A percentile compares a stretch with the other conserved stretches of the same genome.
phyloP scores from a whole-genome alignment of 139 green algal species.

The Pseudopediastrum boryanum region DNA sequence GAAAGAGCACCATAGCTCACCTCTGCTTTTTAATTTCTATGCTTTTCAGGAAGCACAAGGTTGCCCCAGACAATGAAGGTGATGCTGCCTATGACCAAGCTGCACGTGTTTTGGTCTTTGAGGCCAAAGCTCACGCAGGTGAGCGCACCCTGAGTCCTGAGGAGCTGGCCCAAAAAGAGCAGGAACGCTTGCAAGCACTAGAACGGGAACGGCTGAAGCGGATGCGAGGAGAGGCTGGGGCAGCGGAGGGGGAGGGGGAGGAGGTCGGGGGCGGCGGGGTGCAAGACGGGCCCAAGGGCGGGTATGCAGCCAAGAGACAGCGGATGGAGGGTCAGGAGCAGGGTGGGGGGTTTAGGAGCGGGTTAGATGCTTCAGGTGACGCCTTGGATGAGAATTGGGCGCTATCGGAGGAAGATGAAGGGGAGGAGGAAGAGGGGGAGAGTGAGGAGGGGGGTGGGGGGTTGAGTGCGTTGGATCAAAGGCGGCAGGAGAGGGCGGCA shows the following conservation, averaged over 20 bases:
- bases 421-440: constrained; percentile 49
- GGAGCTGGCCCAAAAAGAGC: constrained; percentile 70
- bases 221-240: constrained; percentile 50
- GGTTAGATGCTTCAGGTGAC: constrained; percentile 44
- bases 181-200: constrained; percentile 66
- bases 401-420: constrained; percentile 46
- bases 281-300: constrained; percentile 31
- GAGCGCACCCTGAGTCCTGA: constrained; percentile 72
- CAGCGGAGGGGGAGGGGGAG: constrained; percentile 11
- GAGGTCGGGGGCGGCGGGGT: constrained; percentile 33
- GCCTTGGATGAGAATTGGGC: constrained; percentile 54
- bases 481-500: constrained; percentile 61
- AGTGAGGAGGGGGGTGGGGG: constrained; percentile 29
- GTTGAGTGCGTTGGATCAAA: constrained; percentile 52
- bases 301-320: constrained; percentile 14
- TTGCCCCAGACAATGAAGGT: constrained; percentile 50
- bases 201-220: constrained; percentile 75
- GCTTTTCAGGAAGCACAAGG: constrained; percentile 44
- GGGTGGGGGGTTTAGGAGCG: constrained; percentile 5
- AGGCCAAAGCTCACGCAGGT: constrained; percentile 64
- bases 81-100: constrained; percentile 76
- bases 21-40: too few species aligned
- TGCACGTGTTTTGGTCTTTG: constrained; percentile 74
- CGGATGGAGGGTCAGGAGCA: constrained; percentile 17
- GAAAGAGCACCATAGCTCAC: too few species aligned